These are phyloP conservation scores for Fonsecaea pugnacius DNA, from an alignment of 2,329 filamentous ascomycete species.

Conservation along the genomic window DNA sequence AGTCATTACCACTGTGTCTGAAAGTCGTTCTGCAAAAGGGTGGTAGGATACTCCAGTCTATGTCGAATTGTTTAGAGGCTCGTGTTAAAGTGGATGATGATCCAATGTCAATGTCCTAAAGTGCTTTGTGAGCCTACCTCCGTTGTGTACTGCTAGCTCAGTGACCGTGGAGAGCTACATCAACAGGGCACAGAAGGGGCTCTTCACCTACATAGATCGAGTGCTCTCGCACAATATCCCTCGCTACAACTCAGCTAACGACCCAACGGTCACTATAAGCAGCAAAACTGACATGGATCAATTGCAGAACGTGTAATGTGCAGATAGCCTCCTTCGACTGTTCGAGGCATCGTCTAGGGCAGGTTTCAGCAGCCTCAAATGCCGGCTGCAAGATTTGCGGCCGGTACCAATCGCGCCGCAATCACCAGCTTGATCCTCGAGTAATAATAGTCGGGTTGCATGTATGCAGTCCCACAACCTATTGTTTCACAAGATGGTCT, in stretches of 20 bases:
- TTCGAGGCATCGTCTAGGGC: background rate
- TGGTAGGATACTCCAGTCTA: background rate
- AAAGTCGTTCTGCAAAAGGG: background rate
- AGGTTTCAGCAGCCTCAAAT: background rate
- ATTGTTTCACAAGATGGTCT: background rate
- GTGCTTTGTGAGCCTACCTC: constrained; percentile 12
- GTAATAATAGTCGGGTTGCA: background rate
- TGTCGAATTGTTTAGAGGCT: constrained; percentile 3
- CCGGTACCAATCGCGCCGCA: background rate
- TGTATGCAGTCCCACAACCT: background rate
- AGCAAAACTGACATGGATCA: constrained; percentile 1
- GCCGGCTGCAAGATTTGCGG: constrained; percentile 5
- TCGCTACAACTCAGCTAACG: background rate
- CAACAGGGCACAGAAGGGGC: constrained; percentile 6
- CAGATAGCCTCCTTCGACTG: constrained; percentile 9
- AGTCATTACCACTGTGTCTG: background rate
- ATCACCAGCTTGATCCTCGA: constrained; percentile 2
- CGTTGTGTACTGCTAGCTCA: background rate
- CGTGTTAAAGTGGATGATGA: background rate
- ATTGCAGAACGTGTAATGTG: constrained; percentile 11
- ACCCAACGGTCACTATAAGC: background rate
- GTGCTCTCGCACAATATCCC: constrained; percentile 6
- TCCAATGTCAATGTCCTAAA: constrained; percentile 9
- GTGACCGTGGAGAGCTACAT: constrained; percentile 5
- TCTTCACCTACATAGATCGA: constrained; percentile 2